Evolutionary conservation across 345 rosid genomes (phyloP).

Genomic region (Cardamine chenopodiifolia): DNA sequence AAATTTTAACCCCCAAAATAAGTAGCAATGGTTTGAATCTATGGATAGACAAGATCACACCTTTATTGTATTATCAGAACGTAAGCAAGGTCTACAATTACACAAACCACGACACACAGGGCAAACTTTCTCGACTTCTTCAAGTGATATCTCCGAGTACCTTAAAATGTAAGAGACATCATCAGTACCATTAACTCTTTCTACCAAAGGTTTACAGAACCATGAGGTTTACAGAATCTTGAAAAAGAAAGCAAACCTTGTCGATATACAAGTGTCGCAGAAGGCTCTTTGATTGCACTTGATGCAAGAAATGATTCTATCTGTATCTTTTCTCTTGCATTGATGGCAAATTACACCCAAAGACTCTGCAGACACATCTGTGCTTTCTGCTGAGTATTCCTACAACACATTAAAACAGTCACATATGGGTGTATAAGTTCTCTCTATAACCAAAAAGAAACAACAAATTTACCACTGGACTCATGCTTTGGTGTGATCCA

Average conservation of each 20-base stretch:
- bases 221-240: no score
- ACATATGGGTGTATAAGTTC: not conserved
- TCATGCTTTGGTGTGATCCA: constrained; percentile 64
- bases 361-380: constrained; percentile 69
- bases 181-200: not conserved
- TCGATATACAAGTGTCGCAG: constrained; percentile 72
- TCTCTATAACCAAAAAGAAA: constrained; percentile 3
- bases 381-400: constrained; percentile 74
- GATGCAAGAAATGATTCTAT: constrained; percentile 70
- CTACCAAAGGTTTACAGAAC: not conserved
- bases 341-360: constrained; percentile 85
- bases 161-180: constrained; percentile 45
- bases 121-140: constrained; percentile 83
- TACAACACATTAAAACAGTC: constrained; percentile 42
- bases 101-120: constrained; percentile 97
- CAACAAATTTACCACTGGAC: constrained; percentile 34
- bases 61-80: constrained; percentile 84
- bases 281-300: constrained; percentile 87
- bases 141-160: constrained; percentile 65
- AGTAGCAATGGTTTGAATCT: constrained; percentile 10
- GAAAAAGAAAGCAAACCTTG: constrained; percentile 58
- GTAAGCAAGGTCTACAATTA: constrained; percentile 83
- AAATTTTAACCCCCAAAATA: not conserved
- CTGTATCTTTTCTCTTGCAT: constrained; percentile 67
- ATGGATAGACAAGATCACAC: constrained; percentile 43